Evolutionary conservation across 2,329 filamentous ascomycete genomes (phyloP).

Genomic region (Ophiocordyceps camponoti-saundersi): DNA sequence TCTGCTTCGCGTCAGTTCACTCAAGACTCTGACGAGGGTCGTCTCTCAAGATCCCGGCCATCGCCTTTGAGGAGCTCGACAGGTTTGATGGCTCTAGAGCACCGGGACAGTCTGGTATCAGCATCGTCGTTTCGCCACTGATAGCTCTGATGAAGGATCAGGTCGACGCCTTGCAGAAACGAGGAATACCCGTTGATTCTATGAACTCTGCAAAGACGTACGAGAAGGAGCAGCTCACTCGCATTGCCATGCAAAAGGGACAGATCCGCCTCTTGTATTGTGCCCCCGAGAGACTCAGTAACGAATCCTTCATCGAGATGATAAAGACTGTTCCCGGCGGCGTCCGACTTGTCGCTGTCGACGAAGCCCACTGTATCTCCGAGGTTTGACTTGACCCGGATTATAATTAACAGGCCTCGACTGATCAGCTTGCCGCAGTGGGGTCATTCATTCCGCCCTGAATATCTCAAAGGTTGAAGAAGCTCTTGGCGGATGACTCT

Average conservation of each 20-base stretch:
- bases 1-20: neutral
- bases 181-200: constrained; percentile 33
- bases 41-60: constrained; percentile 21
- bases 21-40: neutral
- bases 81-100: constrained; percentile 8
- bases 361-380: constrained; percentile 43
- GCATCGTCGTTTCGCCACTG: constrained; percentile 37
- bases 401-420: neutral
- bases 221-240: constrained; percentile 23
- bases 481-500: constrained; percentile 2
- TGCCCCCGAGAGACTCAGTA: constrained; percentile 42
- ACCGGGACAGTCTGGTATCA: constrained; percentile 26
- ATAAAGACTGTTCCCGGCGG: constrained; percentile 37
- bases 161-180: constrained; percentile 32
- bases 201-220: constrained; percentile 38
- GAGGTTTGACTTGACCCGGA: constrained; percentile 3
- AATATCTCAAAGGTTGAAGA: constrained; percentile 27
- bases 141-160: constrained; percentile 46
- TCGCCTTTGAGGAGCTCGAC: constrained; percentile 29
- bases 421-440: constrained; percentile 13
- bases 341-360: constrained; percentile 37
- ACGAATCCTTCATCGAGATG: constrained; percentile 38
- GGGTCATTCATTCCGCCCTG: constrained; percentile 31
- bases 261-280: constrained; percentile 37
- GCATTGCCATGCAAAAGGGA: constrained; percentile 21